These are phyloP conservation scores for Fusarium proliferatum DNA, from an alignment of 2,329 filamentous ascomycete species.

Conservation along the genomic window DNA sequence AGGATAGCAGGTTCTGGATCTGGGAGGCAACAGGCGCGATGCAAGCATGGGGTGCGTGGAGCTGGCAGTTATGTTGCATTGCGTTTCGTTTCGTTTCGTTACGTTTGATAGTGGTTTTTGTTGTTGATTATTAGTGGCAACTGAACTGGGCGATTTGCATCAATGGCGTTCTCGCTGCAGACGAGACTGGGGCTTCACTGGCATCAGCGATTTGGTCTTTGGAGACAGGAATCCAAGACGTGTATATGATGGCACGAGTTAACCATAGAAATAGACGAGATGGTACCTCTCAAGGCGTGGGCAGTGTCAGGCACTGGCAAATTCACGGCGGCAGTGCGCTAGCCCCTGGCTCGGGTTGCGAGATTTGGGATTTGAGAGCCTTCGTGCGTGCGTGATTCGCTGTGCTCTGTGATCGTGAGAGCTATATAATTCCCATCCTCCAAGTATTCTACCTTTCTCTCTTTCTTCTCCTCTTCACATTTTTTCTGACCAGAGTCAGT, in stretches of 20 bases:
- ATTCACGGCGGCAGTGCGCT: background rate
- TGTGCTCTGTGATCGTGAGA: background rate
- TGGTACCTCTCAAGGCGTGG: background rate
- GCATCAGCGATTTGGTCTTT: slow-evolving; percentile 14
- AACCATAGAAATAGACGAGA: slow-evolving; percentile 41
- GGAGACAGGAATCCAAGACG: slow-evolving; percentile 31
- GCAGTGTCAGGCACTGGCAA: background rate
- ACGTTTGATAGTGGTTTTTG: slow-evolving; percentile 17
- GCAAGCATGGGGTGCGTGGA: slow-evolving; percentile 22
- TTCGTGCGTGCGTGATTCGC: background rate
- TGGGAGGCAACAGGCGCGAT: slow-evolving; percentile 14
- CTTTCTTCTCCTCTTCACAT: background rate
- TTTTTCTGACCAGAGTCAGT: background rate
- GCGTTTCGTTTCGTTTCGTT: background rate
- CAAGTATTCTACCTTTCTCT: background rate
- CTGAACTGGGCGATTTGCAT: slow-evolving; percentile 21
- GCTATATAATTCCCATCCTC: background rate
- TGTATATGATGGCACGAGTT: slow-evolving; percentile 37
- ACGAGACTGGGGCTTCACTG: slow-evolving; percentile 5
- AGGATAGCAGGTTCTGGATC: slow-evolving; percentile 24
- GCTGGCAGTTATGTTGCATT: slow-evolving; percentile 6
- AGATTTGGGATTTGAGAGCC: background rate
- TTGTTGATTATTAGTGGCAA: slow-evolving; percentile 19
- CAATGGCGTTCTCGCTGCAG: slow-evolving; percentile 23
- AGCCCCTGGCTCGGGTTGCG: background rate